Evolutionary conservation across 2,329 filamentous ascomycete species (phyloP).

Genomic region (Rhexocercosporidium sp.): DNA sequence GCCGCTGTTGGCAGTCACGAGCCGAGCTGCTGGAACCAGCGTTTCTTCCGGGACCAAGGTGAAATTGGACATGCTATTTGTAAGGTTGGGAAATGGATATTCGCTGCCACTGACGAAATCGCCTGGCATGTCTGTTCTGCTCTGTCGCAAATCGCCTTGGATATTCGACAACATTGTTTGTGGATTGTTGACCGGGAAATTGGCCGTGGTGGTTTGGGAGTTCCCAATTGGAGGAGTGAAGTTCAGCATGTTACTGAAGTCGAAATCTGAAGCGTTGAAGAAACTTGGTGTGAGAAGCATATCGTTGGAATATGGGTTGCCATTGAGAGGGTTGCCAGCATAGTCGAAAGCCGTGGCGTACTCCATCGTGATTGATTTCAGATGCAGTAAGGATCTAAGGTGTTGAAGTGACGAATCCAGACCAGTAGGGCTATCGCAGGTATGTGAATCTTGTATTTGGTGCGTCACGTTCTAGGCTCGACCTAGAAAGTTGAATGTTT

Average conservation of each 20-base stretch:
- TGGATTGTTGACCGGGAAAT: too few species aligned
- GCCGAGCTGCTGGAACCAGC: neutral
- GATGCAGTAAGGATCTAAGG: neutral
- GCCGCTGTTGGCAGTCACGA: neutral
- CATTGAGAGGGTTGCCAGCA: neutral
- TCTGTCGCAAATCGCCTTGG: neutral
- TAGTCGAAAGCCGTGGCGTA: neutral
- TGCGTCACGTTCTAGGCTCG: neutral
- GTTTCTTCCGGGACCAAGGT: neutral
- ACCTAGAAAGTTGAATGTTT: too few species aligned
- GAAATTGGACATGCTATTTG: neutral
- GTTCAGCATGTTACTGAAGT: slow-evolving; percentile 2
- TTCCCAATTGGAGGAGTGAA: neutral
- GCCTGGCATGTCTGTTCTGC: neutral
- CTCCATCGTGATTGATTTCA: neutral
- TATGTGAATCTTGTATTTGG: neutral
- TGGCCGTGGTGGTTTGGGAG: neutral
- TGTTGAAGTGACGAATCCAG: neutral
- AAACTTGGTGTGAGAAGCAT: neutral
- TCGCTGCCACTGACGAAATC: neutral
- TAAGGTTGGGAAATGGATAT: neutral
- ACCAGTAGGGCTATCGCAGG: too few species aligned
- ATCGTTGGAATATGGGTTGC: neutral
- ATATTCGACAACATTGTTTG: too few species aligned
- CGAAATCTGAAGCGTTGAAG: neutral